Evolutionary conservation across 345 rosid genomes (phyloP), one percentile per base, ranked within the genome.

Genomic region (Schrenkiella parvula): DNA sequence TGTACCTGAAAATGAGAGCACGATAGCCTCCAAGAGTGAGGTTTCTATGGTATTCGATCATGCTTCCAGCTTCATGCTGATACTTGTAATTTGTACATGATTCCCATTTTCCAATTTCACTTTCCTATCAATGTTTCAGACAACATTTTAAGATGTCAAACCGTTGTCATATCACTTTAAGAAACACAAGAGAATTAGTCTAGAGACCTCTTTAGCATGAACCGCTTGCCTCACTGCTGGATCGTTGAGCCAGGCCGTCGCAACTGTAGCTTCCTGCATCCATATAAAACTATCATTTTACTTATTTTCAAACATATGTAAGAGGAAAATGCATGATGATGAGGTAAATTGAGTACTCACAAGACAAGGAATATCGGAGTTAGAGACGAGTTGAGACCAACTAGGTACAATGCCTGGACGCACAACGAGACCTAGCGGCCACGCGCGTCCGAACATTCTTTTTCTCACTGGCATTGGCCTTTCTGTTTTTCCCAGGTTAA

Each of bases 371-470:
- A 80, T 78, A 15, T 17, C 1, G 1, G 23, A 0, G 66, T 57
- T 50, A 58, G 78, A 75, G 34, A 85, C 80, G 66, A 93, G 78
- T 73, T 90, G 84, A 10, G 97, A 83, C 98, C 98, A 93, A 58
- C 82, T 86, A 60, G 92, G 96, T 73, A 93, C 87, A 58, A 79
- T 64, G 51, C 97, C 97, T 18, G 82, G 88, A 84, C 87, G 88
- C 8, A 88, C 95, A 51, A 83, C 81, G 62, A 86, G 85, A 66
- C 90, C 78, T 42, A 90, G 29, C 12, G 98, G 98, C 98, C 98
- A 90, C 4, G 95, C 92, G 14, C 93, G 96, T 59, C 98, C 95
- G 61, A 88, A 92, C 88, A 92, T 84, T 80, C 96, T 87, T 54
- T 69, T 86, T 34, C 91, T 79, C 58, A 90, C 96, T 22, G 87